Evolutionary conservation across 805 yeast genomes (phyloP).

Genomic region (Candida schatavii): DNA sequence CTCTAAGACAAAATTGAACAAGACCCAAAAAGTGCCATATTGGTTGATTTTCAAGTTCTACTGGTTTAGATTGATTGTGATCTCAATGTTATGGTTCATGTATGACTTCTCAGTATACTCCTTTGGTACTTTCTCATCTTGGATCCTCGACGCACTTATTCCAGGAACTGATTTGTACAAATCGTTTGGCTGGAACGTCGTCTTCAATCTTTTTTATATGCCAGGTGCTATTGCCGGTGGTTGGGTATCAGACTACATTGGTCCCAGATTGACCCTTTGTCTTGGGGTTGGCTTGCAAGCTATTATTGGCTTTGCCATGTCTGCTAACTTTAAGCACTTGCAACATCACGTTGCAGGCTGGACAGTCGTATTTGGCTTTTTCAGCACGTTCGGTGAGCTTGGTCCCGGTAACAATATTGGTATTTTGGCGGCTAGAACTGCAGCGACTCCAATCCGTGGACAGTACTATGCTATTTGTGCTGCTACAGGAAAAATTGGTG

Average conservation of each 20-base stretch:
- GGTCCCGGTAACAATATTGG: slow-evolving; percentile 96
- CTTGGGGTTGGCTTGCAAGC: slow-evolving; percentile 74
- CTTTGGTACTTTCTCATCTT: slow-evolving; percentile 78
- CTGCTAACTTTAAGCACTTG: slow-evolving; percentile 60
- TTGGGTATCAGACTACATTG: slow-evolving; percentile 76
- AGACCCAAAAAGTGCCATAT: slow-evolving; percentile 58
- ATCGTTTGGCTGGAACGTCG: slow-evolving; percentile 90
- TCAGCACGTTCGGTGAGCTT: slow-evolving; percentile 84
- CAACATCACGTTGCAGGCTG: slow-evolving; percentile 68
- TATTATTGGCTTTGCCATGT: slow-evolving; percentile 78
- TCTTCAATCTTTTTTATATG: slow-evolving; percentile 79
- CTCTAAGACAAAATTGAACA: slow-evolving; percentile 66
- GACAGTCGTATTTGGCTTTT: slow-evolving; percentile 85
- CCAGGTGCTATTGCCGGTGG: slow-evolving; percentile 93
- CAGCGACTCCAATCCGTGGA: slow-evolving; percentile 86
- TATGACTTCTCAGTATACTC: slow-evolving; percentile 89
- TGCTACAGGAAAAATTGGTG: slow-evolving; percentile 89
- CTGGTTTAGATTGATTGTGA: slow-evolving; percentile 73
- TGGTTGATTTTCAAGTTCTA: slow-evolving; percentile 70
- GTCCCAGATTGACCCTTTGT: slow-evolving; percentile 80
- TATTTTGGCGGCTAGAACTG: slow-evolving; percentile 78
- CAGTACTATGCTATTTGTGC: slow-evolving; percentile 90
- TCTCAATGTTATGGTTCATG: slow-evolving; percentile 82
- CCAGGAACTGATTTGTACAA: slow-evolving; percentile 61
- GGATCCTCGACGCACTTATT: slow-evolving; percentile 59